Base-by-base conservation (phyloP, 202 grass and related monocot genomes). In the Elaeis oleifera region DNA sequence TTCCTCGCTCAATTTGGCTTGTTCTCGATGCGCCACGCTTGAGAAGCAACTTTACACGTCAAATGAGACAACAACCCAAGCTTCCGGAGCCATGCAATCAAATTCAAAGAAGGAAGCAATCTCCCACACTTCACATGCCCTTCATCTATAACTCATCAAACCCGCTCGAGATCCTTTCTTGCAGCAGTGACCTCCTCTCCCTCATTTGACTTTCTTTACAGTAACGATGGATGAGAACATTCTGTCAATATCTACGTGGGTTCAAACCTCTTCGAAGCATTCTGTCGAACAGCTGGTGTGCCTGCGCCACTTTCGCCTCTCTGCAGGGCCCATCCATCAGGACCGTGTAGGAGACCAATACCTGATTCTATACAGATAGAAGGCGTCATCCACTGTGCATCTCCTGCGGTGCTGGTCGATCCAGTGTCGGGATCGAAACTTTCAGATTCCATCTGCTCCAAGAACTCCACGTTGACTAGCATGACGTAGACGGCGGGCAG, bases 71-170 rank as follows among this genome's bases (percentile, higher is more conserved):
- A 20, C 44, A 49, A 81, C 36, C 3, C 79, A 31, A 79, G 50
- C 60, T 83, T 91, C 23, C 71, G 76, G 32, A 91, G 77, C 6
- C 79, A 80, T 7, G 75, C 68, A 26, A 84, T 79, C 74, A 96
- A 78, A 52, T 96, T 91, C 80, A 96, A 80, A 77, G 87, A 85
- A 62, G 82, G 79, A 61, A 91, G 87, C 21, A 97, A 50, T 67
- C 80, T 89, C 16, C 84, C 71, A 31, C 48, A 18, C 50, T 77
- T 84, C 49, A 89, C 74, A 78, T 86, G 87, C 9, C 36, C 67
- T 63, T 89, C 28, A n/a, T 85, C 76, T 11, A 91, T 76, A 28
- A 67, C 53, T 27, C 58, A 53, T 56, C 31, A 91, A 65, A 17
- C 68, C 76, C 20, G 29, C 36, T 74, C 21, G 79, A 78, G 20